Evolutionary conservation across 495 filamentous ascomycete genomes (phyloP), one percentile per base, ranked within the genome.

Genomic region (Daldinia bambusicola): DNA sequence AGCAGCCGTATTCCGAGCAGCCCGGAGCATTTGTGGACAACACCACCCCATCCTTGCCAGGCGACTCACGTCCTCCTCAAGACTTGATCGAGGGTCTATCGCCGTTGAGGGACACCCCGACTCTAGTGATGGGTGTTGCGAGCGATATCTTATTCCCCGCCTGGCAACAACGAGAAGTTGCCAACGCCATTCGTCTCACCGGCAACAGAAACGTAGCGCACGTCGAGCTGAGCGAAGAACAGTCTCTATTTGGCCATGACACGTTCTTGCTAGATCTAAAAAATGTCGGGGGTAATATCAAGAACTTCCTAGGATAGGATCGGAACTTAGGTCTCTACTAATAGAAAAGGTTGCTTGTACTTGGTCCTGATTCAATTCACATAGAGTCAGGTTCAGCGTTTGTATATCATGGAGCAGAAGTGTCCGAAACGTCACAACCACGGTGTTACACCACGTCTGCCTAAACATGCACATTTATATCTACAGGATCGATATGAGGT

Each of bases 71-170:
- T 4, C 90, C 92, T 8, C 90, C 94, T 1, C 79, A 82, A 53
- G 96, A 98, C 80, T 84, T 99, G 0, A 85, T 99, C 3, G 80
- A 80, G 3, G 96, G 95, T 4, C 81, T 99, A 34, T 76, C 85
- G 4, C 81, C 89, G 1, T 80, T 98, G 58, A 87, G 89, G 61
- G 80, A 92, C 68, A 93, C 93, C 69, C 90, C 92, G 0, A 89
- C 91, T 2, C 83, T 99, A 43, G 91, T 99, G 2, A 89, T 99
- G 83, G 95, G 95, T 18, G 95, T 98, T 9, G 93, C 93, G 1
- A 97, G 93, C 75, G 95, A 99, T 77, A 98, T 97, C 63, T 82
- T 99, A 40, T 99, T 99, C 82, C 95, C 95, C 1, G 93, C 96
- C 1, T 99, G 95, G 95, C 95, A 99, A 80, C 95, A 99, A 82